Evolutionary conservation across 345 rosid genomes (phyloP), one percentile per base, ranked within the genome.

Genomic region (Pistacia atlantica): DNA sequence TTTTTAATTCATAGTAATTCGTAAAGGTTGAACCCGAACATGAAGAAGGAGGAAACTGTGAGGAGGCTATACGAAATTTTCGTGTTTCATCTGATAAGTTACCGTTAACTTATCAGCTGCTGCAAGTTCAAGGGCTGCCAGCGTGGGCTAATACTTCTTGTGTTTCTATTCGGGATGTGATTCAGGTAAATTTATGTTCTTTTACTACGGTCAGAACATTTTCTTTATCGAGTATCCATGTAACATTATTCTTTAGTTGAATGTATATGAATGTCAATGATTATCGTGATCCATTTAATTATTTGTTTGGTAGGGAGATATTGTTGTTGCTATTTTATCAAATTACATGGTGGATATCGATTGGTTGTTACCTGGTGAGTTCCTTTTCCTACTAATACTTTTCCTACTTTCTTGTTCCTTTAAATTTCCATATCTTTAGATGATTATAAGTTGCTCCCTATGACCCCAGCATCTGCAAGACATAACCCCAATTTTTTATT

Each of bases 341-440:
- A 95, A 95, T 85, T 95, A 90, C 82, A 95, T 95, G 98, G 99
- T 93, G 65, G 98, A 95, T 78, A 46, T 93, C 25, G 95, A 92
- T 79, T 95, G 99, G 99, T 80, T 95, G 83, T 54, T 90, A 68
- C 83, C 89, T 42, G 89, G 91, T 88, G 46, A 86, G 89, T 77
- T 65, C 20, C 54, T 42, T 38, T 71, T 1, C 4, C 18, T 55
- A 13, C 17, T 54, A 3, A n/a, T 17, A 65, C 10, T 20, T 64
- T 17, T 33, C 57, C 4, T 4, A 22, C 49, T 38, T 25, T 33
- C 52, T 64, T n/a, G 56, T 22, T 10, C 20, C 46, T 18, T 35
- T 25, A 33, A 13, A 35, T 14, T 59, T 75, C 22, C 33, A 45
- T 75, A 17, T 12, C 59, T 49, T 51, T 79, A 7, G 60, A 33